phyloP scores from a whole-genome alignment of 2,329 filamentous ascomycete genomes.

The Xylaria multiplex region DNA sequence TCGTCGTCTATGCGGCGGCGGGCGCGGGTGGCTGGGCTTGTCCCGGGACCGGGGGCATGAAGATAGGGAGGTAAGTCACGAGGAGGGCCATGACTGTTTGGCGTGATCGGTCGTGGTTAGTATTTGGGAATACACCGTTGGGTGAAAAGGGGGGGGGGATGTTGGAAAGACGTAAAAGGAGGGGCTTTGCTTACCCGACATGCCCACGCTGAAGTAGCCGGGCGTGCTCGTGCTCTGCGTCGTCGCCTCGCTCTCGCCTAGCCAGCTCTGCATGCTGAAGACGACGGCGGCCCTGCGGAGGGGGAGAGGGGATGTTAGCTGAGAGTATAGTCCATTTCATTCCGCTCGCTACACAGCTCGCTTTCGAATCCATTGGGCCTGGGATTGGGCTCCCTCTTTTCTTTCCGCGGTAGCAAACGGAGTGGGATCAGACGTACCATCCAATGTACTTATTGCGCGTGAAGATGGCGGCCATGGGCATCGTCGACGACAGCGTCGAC shows the following conservation, averaged over 20 bases:
- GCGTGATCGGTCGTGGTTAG: conserved; percentile 7
- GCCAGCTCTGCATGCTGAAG: conserved; percentile 79
- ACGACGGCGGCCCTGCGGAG: conserved; percentile 69
- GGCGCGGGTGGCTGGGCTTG: conserved; percentile 44
- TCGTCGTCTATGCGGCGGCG: conserved; percentile 47
- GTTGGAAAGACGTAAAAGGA: neutral
- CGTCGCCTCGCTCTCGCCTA: conserved; percentile 76
- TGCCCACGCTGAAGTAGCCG: conserved; percentile 76
- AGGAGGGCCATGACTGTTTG: conserved; percentile 69
- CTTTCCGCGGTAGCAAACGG: neutral
- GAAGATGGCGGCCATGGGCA: conserved; percentile 97
- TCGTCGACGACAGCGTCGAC: conserved; percentile 76
- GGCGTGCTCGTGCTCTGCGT: conserved; percentile 75
- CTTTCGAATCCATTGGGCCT: neutral
- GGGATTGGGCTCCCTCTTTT: too few relatives aligned
- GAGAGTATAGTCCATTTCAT: too few relatives aligned
- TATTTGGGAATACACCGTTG: neutral
- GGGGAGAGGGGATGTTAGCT: conserved; percentile 11
- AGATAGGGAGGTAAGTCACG: conserved; percentile 62
- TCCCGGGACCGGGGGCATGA: conserved; percentile 56
- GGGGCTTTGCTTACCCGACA: conserved; percentile 68
- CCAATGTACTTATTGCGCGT: conserved; percentile 85
- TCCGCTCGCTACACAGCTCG: neutral
- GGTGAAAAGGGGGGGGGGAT: conserved; percentile 49
- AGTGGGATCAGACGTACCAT: conserved; percentile 51